Conservation (phyloP, 371 early-diverging fungal genomes). For the Circinella minor region DNA sequence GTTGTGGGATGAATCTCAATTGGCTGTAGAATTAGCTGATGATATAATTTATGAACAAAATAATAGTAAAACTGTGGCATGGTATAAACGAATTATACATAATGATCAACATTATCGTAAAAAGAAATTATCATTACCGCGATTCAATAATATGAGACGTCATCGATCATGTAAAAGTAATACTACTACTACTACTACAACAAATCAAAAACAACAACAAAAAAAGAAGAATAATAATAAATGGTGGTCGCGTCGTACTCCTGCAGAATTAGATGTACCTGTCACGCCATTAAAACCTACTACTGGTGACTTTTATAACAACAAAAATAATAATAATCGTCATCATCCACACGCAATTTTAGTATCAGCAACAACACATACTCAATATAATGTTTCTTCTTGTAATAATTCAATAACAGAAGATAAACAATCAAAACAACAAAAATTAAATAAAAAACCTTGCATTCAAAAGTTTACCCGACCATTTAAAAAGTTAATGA, state of each 20-base stretch:
- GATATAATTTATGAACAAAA: conserved; percentile 5
- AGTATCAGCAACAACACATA: background rate
- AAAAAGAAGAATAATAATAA: background rate
- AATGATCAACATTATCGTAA: background rate
- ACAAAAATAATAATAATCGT: background rate
- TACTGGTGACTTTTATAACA: background rate
- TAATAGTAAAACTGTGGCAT: background rate
- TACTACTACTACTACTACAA: background rate
- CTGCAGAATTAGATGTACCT: background rate
- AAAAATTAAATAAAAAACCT: background rate
- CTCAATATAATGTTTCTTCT: background rate
- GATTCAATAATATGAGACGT: background rate
- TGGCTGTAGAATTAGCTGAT: conserved; percentile 18
- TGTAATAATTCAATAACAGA: background rate
- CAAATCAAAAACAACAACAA: background rate
- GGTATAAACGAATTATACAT: conserved; percentile 8
- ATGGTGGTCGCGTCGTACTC: conserved; percentile 6
- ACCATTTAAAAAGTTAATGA: background rate
- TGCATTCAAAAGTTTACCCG: conserved; percentile 2
- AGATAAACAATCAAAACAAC: background rate
- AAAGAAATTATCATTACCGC: background rate
- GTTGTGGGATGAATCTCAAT: conserved; percentile 22
- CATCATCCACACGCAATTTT: background rate
- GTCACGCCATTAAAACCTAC: background rate
- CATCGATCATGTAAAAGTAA: background rate